A percentile compares a stretch with the other conserved stretches of the same genome.
These are phyloP conservation scores for Haematococcus lacustris DNA, from an alignment of 139 green algal species.

Conservation along the genomic window DNA sequence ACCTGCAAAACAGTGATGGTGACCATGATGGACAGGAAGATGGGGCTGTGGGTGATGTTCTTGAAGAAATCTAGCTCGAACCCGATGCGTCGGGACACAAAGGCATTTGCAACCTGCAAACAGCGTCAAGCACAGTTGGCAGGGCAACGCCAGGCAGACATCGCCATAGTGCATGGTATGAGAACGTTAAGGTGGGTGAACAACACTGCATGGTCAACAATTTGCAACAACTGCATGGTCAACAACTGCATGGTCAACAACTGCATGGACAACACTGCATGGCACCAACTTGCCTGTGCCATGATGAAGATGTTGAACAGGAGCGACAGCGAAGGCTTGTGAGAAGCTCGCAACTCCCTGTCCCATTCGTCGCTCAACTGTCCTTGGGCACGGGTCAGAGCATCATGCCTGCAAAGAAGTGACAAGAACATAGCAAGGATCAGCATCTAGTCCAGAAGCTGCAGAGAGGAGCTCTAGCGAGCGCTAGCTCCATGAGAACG, in stretches of 20 bases:
- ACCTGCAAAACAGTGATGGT: slow-evolving; percentile 47
- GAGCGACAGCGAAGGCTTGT: slow-evolving; percentile 45
- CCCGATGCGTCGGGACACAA: slow-evolving; percentile 69
- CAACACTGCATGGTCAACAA: background rate
- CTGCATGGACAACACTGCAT: background rate
- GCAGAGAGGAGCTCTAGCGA: background rate
- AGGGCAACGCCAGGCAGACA: background rate
- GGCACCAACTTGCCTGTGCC: slow-evolving; percentile 7
- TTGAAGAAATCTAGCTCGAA: slow-evolving; percentile 71
- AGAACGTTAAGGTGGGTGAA: background rate
- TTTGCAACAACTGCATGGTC: too few species aligned
- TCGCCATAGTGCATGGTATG: background rate
- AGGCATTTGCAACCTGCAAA: slow-evolving; percentile 63
- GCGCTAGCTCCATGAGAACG: background rate
- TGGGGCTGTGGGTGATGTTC: slow-evolving; percentile 29
- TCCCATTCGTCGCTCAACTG: slow-evolving; percentile 12
- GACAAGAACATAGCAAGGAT: background rate
- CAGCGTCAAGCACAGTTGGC: background rate
- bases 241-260: too few species aligned
- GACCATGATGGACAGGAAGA: slow-evolving; percentile 57
- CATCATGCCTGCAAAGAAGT: background rate
- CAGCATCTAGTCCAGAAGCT: background rate
- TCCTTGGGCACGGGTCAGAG: background rate
- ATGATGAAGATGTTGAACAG: slow-evolving; percentile 96
- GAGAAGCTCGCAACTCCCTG: slow-evolving; percentile 4